Conservation (phyloP, 2,329 filamentous ascomycete species). For the Rhynchosporium secalis region DNA sequence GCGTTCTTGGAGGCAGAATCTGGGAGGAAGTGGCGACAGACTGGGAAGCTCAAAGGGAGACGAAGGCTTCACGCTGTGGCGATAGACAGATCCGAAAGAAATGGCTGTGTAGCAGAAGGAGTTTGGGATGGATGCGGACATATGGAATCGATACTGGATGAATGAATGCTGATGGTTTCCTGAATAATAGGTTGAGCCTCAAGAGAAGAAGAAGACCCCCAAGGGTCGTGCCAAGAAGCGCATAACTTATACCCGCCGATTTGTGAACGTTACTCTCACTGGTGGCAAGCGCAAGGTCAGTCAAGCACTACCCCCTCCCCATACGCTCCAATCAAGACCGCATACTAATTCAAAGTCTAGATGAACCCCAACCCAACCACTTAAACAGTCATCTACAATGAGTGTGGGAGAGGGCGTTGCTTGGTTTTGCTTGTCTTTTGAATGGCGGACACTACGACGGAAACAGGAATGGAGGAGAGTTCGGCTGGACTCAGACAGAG, state of each 20-base stretch:
- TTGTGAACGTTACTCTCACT: conserved; percentile 96
- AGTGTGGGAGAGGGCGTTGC: conserved; percentile 27
- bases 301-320: neutral
- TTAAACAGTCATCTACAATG: conserved; percentile 47
- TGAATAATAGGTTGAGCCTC: conserved; percentile 70
- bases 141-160: conserved; percentile 1
- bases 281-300: conserved; percentile 96
- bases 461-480: neutral
- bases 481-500: neutral
- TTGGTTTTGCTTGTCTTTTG: conserved; percentile 21
- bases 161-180: conserved; percentile 32
- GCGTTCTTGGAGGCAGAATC: neutral
- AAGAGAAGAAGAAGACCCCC: conserved; percentile 95
- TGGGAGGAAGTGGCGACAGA: conserved; percentile 9
- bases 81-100: neutral
- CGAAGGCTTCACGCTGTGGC: neutral
- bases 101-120: neutral
- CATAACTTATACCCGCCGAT: conserved; percentile 92
- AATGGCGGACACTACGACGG: neutral
- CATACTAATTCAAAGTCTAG: conserved; percentile 43
- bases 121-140: neutral
- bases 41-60: conserved; percentile 1
- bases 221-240: conserved; percentile 99
- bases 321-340: neutral
- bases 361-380: conserved; percentile 86